Evolutionary conservation across 2,329 filamentous ascomycete genomes (phyloP).

Genomic region (Arachnomyces sp.): DNA sequence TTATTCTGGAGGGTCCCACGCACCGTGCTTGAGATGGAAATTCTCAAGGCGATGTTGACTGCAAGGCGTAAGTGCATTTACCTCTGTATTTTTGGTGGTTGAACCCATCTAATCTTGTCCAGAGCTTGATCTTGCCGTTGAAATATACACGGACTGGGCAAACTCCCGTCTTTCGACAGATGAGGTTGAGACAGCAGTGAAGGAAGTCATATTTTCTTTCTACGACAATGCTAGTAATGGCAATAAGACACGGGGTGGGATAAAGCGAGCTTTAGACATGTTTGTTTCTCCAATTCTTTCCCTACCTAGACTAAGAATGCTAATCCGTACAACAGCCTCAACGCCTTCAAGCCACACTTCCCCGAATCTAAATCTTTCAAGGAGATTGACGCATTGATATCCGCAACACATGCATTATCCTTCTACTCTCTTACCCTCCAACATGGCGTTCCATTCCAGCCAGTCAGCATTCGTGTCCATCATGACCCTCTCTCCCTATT

Average conservation of each 20-base stretch:
- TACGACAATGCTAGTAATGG: slow-evolving; percentile 61
- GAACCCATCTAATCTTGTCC: slow-evolving; percentile 1
- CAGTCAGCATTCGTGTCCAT: slow-evolving; percentile 57
- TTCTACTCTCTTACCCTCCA: slow-evolving; percentile 57
- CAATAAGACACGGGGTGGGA: slow-evolving; percentile 52
- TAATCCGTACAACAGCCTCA: slow-evolving; percentile 22
- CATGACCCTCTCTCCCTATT: slow-evolving; percentile 52
- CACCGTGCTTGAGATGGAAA: slow-evolving; percentile 46
- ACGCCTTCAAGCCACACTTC: slow-evolving; percentile 36
- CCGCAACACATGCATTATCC: slow-evolving; percentile 55
- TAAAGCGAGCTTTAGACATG: slow-evolving; percentile 54
- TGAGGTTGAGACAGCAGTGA: slow-evolving; percentile 45
- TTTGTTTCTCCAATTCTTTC: slow-evolving; percentile 23
- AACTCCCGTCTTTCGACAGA: slow-evolving; percentile 30
- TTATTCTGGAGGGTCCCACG: slow-evolving; percentile 43
- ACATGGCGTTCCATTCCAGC: slow-evolving; percentile 57
- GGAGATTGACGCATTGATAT: slow-evolving; percentile 46
- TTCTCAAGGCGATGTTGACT: slow-evolving; percentile 48
- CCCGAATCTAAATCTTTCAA: slow-evolving; percentile 30
- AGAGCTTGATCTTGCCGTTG: slow-evolving; percentile 36
- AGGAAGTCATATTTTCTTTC: slow-evolving; percentile 44
- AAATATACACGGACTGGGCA: slow-evolving; percentile 27
- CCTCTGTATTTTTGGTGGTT: not conserved
- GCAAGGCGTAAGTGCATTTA: slow-evolving; percentile 29
- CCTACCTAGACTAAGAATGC: slow-evolving; percentile 6